These are phyloP conservation scores for Pterulicium gracile DNA, from an alignment of 1,284 basidiomycete species.

Conservation along the genomic window DNA sequence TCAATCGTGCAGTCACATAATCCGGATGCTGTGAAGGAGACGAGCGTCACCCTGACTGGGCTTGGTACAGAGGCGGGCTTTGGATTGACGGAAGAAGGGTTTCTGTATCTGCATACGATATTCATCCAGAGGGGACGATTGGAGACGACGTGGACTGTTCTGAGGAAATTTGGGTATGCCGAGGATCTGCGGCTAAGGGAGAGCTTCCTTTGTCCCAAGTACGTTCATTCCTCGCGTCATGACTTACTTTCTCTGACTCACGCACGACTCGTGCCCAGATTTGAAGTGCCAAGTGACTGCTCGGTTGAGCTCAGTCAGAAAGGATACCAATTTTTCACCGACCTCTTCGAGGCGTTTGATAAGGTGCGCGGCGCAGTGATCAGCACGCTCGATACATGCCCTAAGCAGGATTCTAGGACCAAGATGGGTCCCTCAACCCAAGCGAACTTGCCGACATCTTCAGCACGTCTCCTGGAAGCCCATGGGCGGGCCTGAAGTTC, in stretches of 20 bases:
- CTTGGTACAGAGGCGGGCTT: slow-evolving; percentile 15
- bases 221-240: slow-evolving; percentile 10
- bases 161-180: slow-evolving; percentile 92
- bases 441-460: slow-evolving; percentile 87
- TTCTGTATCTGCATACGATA: slow-evolving; percentile 90
- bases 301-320: slow-evolving; percentile 89
- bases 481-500: slow-evolving; percentile 81
- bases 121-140: slow-evolving; percentile 95
- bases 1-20: slow-evolving; percentile 70
- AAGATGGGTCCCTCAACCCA: slow-evolving; percentile 85
- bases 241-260: background rate
- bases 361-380: slow-evolving; percentile 40
- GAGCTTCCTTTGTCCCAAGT: slow-evolving; percentile 81
- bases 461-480: slow-evolving; percentile 90
- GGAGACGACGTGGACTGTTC: slow-evolving; percentile 97
- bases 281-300: slow-evolving; percentile 88
- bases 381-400: slow-evolving; percentile 5
- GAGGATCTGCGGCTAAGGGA: slow-evolving; percentile 90
- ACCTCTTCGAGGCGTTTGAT: slow-evolving; percentile 94
- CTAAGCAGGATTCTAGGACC: slow-evolving; percentile 64
- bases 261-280: slow-evolving; percentile 33
- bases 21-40: background rate
- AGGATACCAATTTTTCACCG: slow-evolving; percentile 96
- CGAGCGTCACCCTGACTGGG: background rate
- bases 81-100: slow-evolving; percentile 89